Conservation (phyloP, 2,329 filamentous ascomycete genomes). For the Curvularia sp. region DNA sequence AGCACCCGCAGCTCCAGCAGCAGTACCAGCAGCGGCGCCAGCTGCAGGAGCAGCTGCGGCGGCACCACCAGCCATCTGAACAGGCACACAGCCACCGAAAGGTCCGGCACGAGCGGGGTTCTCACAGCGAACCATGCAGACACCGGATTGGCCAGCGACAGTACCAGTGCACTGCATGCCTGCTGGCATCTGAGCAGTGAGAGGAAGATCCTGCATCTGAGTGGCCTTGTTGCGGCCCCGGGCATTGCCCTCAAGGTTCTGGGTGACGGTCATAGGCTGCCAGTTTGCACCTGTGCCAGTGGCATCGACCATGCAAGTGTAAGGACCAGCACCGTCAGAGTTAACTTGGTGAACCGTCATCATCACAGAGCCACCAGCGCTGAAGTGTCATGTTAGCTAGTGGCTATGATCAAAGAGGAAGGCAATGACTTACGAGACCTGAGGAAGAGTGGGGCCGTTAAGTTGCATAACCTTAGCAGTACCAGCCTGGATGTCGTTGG, state of each 20-base stretch:
- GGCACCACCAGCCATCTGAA: constrained; percentile 56
- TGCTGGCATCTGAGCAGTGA: constrained; percentile 65
- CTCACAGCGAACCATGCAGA: constrained; percentile 70
- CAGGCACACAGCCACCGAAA: constrained; percentile 67
- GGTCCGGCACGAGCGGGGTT: constrained; percentile 67
- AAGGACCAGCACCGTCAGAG: constrained; percentile 70
- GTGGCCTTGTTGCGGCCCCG: constrained; percentile 54
- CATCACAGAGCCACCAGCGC: constrained; percentile 58
- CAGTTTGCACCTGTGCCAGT: constrained; percentile 65
- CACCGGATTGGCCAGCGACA: constrained; percentile 64
- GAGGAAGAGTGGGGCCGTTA: constrained; percentile 65
- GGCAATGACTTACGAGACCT: constrained; percentile 52
- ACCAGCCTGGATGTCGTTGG: constrained; percentile 65
- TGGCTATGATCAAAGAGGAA: neutral
- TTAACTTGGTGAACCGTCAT: constrained; percentile 75
- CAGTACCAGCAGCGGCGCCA: constrained; percentile 17
- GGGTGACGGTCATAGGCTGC: constrained; percentile 62
- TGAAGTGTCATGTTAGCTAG: constrained; percentile 21
- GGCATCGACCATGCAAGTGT: constrained; percentile 69
- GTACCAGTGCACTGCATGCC: constrained; percentile 66
- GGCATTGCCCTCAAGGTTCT: constrained; percentile 61
- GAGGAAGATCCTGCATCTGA: constrained; percentile 51
- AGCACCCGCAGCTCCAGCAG: constrained; percentile 7
- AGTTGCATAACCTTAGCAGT: constrained; percentile 65
- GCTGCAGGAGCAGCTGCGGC: constrained; percentile 12